phyloP scores from a whole-genome alignment of 805 yeast genomes.

The Yarrowia sp. region DNA sequence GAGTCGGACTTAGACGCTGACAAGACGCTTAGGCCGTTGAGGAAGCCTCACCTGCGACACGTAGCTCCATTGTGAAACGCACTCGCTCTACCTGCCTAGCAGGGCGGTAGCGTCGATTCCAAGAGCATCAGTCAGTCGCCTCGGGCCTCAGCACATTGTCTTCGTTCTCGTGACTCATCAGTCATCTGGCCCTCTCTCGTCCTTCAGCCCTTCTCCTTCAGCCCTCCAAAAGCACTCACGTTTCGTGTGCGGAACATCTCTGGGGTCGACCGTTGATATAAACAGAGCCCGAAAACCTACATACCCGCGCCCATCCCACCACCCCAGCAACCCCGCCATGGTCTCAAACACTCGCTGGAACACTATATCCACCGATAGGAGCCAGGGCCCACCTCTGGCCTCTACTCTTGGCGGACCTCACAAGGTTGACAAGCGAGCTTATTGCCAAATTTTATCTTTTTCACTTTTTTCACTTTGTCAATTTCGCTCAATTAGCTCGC shows the following conservation, averaged over 20 bases:
- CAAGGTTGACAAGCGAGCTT: neutral
- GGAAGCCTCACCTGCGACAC: too few species aligned
- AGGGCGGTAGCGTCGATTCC: too few species aligned
- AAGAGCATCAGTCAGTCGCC: too few species aligned
- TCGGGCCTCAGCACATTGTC: too few species aligned
- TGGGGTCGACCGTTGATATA: conserved; percentile 3
- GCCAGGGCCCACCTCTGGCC: conserved; percentile 21
- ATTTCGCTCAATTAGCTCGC: conserved; percentile 11
- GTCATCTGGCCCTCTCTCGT: too few species aligned
- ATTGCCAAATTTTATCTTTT: too few species aligned
- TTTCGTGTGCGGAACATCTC: too few species aligned
- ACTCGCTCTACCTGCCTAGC: neutral
- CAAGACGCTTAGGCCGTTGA: too few species aligned
- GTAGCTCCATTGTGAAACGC: neutral
- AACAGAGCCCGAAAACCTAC: neutral
- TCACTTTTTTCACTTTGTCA: neutral
- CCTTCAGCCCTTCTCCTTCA: too few species aligned
- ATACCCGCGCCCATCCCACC: too few species aligned
- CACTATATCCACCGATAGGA: neutral
- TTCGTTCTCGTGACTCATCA: too few species aligned
- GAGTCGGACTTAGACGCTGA: neutral
- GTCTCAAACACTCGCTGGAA: neutral
- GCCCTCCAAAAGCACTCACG: too few species aligned
- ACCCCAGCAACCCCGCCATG: conserved; percentile 13
- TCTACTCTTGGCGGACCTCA: neutral